Evolutionary conservation across 176 grass and related monocot species (phyloP), one percentile per base, ranked within the genome.

Genomic region (Oryza rufipogon): DNA sequence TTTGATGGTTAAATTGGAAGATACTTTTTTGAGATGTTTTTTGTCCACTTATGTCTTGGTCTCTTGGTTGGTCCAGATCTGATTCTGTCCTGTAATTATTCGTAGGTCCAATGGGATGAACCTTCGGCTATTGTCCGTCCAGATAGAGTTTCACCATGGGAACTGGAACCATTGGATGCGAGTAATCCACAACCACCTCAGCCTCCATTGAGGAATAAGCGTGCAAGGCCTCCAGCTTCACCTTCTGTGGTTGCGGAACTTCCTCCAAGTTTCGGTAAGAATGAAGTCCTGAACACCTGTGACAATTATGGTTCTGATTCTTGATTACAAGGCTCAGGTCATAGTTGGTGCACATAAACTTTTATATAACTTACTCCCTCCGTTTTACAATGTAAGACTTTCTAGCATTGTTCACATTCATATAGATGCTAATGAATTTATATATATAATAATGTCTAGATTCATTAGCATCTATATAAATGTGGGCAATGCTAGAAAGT

Each of bases 101-200:
- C 25, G 7, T 76, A 98, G 96, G 96, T 98, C 61, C 96, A 95
- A 92, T 98, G 96, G 96, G 96, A 98, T 52, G 96, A 98, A 41
- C 89, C 91, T 77, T 98, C 93, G 7, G 82, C 89, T 3, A 95
- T 95, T 73, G 85, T 85, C 46, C 88, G 89, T 25, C 93, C 96
- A 73, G 93, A 94, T 28, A 86, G 86, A 88, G 84, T 98, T 76
- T 98, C 96, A 63, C 89, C 96, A 56, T 98, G 96, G 96, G 96
- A 95, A 73, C 76, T 94, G 25, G 96, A 98, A 68, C 91, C 96
- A 64, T 38, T 98, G 65, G 86, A 90, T 73, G 76, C 85, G 69
- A 71, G 80, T 82, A 90, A 84, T 76, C 80, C 12, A 14, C 91
- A 91, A 80, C 70, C 77, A 47, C 58, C 87, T 74, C 96, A 95